phyloP scores from a whole-genome alignment of 768 basidiomycete genomes.

The Kwoniella sp. region DNA sequence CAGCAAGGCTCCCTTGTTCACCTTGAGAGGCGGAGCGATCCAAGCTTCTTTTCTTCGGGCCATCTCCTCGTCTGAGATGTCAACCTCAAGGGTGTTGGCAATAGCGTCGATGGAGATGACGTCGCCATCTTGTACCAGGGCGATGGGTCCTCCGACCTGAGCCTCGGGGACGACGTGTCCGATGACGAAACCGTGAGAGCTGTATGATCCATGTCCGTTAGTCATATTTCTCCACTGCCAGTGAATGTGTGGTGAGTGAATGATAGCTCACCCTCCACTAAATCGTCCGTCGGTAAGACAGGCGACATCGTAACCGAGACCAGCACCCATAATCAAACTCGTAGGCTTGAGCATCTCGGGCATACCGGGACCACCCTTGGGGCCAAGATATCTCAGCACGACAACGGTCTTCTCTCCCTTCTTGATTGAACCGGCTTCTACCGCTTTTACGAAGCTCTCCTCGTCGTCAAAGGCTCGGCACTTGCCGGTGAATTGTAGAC shows the following conservation, averaged over 20 bases:
- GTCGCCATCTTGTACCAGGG: slow-evolving; percentile 86
- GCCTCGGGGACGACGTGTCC: slow-evolving; percentile 92
- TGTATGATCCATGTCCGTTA: slow-evolving; percentile 50
- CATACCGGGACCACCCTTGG: slow-evolving; percentile 97
- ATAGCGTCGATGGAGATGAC: slow-evolving; percentile 55
- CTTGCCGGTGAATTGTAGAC: slow-evolving; percentile 79
- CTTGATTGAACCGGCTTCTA: slow-evolving; percentile 83
- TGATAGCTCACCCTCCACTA: slow-evolving; percentile 80
- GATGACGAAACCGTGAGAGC: slow-evolving; percentile 93
- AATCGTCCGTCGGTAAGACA: slow-evolving; percentile 97
- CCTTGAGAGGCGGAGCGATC: slow-evolving; percentile 80
- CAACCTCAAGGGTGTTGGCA: slow-evolving; percentile 54
- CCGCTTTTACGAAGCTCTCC: slow-evolving; percentile 80
- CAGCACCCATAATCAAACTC: slow-evolving; percentile 97
- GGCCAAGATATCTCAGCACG: slow-evolving; percentile 92
- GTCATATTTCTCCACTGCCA: no score
- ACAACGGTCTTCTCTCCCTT: slow-evolving; percentile 96
- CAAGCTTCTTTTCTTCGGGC: slow-evolving; percentile 70
- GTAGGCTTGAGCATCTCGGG: slow-evolving; percentile 99
- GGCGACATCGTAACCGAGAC: slow-evolving; percentile 91
- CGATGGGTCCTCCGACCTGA: slow-evolving; percentile 89
- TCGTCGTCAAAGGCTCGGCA: slow-evolving; percentile 92
- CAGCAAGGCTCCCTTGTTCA: slow-evolving; percentile 56
- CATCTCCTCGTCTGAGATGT: slow-evolving; percentile 77
- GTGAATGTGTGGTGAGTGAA: no score